Evolutionary conservation across 2,329 filamentous ascomycete species (phyloP), one percentile per base, ranked within the genome.

Genomic region (Chaetomiaceae sp.): DNA sequence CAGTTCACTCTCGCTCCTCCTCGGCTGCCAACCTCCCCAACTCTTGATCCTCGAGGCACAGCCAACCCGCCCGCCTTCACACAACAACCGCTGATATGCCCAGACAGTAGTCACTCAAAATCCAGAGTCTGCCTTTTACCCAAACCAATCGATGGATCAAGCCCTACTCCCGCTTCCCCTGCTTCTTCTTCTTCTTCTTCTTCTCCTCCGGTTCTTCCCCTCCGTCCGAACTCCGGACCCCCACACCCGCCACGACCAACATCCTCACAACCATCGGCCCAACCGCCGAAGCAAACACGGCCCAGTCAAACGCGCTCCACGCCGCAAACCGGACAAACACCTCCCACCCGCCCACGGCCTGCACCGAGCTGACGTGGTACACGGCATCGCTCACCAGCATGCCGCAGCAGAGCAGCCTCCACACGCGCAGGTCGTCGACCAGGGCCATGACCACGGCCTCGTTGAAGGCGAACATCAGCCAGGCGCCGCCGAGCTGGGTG

Each of bases 391-490:
- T 69, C n/a, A 70, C 55, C 27, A 71, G 60, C 67, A 71, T 71
- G 10, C 67, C 67, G 16, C 56, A 55, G 52, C 66, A 70, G 45
- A 71, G 51, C 33, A 68, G 37, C 21, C 65, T 61, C 70, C 70
- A 73, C 20, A 72, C 59, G 1, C 62, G 55, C 8, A 62, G 49
- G 53, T 72, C 69, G 33, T 66, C 65, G 14, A 61, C 66, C 27
- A 62, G 29, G 4, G 66, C 64, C 58, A 73, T 58, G 16, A 72
- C 63, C 13, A 72, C 62, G 32, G 64, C 68, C 56, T 68, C 65
- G 58, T 65, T 63, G 58, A 71, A 70, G 48, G 69, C 69, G 52
- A 72, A 69, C 57, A 65, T 62, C 14, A 71, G 61, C 66, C 67
- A 69, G 7, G 52, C 58, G 38, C 66, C 64, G 33, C 57, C 65